phyloP scores from a whole-genome alignment of 1,284 basidiomycete genomes.

The Singerocomus rubriflavus region DNA sequence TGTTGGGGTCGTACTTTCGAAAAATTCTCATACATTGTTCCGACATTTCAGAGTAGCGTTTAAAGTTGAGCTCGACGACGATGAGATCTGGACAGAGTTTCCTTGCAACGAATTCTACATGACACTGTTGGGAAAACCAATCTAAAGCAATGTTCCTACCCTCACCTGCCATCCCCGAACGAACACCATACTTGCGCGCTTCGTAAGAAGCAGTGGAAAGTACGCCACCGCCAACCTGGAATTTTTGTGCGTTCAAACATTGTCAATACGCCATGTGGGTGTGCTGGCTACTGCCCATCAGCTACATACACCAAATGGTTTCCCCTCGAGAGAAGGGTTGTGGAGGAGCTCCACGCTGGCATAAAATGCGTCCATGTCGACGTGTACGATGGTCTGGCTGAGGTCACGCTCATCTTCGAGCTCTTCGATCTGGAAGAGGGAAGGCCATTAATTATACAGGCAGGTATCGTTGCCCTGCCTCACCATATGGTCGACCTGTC shows the following conservation, averaged over 20 bases:
- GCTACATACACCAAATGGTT: conserved; percentile 78
- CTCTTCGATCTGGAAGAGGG: conserved; percentile 55
- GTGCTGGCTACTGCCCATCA: neutral
- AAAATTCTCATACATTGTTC: conserved; percentile 65
- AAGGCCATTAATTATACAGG: conserved; percentile 28
- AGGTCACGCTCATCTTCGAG: conserved; percentile 81
- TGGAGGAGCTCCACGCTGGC: conserved; percentile 77
- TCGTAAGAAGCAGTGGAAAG: conserved; percentile 89
- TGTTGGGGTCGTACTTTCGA: conserved; percentile 75
- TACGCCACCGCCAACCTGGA: conserved; percentile 74
- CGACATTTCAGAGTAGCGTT: conserved; percentile 74
- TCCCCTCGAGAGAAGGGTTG: conserved; percentile 76
- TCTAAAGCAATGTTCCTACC: neutral
- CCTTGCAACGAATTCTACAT: conserved; percentile 80
- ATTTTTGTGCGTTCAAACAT: neutral
- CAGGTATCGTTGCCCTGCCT: conserved; percentile 25
- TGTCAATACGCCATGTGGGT: neutral
- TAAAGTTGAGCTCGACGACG: conserved; percentile 61
- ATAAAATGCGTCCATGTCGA: conserved; percentile 83
- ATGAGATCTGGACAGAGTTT: conserved; percentile 94
- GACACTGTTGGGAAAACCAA: conserved; percentile 2
- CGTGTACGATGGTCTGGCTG: conserved; percentile 80
- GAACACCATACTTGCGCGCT: conserved; percentile 83
- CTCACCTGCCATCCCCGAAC: conserved; percentile 85
- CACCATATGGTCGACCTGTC: conserved; percentile 27